Conservation (phyloP, 2,329 filamentous ascomycete genomes). For the Aspergillus ochraceoroseus region DNA sequence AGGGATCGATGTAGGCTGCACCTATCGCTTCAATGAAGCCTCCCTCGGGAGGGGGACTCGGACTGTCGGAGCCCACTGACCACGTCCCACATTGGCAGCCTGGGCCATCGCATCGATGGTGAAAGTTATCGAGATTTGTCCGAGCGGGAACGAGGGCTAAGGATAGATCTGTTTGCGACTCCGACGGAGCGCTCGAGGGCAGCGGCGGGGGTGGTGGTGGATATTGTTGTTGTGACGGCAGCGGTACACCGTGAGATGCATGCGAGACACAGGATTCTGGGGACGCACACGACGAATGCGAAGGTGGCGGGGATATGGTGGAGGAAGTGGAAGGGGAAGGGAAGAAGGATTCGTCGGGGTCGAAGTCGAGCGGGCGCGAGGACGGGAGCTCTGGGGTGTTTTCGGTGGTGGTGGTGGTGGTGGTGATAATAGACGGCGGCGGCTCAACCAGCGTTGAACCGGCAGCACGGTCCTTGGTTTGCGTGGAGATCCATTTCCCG, state of each 20-base stretch:
- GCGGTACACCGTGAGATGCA: neutral
- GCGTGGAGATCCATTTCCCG: constrained; percentile 36
- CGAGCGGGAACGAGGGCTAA: constrained; percentile 1
- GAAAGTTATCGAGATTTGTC: neutral
- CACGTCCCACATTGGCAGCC: neutral
- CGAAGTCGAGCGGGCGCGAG: constrained; percentile 1
- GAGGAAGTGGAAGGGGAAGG: constrained; percentile 9
- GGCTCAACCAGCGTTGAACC: constrained; percentile 7
- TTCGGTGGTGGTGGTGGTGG: constrained; percentile 6
- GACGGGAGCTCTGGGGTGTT: neutral
- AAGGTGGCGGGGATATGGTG: constrained; percentile 9
- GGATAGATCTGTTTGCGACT: neutral
- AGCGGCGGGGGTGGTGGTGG: neutral
- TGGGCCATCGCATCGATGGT: neutral
- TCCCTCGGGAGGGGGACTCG: constrained; percentile 1
- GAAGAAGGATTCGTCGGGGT: constrained; percentile 5
- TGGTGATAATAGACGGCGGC: neutral
- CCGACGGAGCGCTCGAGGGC: too few species aligned
- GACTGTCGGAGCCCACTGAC: neutral
- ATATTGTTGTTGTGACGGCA: neutral
- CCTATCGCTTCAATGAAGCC: constrained; percentile 22
- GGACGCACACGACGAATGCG: constrained; percentile 12
- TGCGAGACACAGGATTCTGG: constrained; percentile 8
- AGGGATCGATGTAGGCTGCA: constrained; percentile 27
- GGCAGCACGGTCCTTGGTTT: constrained; percentile 29